Conservation (phyloP, 306 rosid genomes). For the Rosa multiflora region DNA sequence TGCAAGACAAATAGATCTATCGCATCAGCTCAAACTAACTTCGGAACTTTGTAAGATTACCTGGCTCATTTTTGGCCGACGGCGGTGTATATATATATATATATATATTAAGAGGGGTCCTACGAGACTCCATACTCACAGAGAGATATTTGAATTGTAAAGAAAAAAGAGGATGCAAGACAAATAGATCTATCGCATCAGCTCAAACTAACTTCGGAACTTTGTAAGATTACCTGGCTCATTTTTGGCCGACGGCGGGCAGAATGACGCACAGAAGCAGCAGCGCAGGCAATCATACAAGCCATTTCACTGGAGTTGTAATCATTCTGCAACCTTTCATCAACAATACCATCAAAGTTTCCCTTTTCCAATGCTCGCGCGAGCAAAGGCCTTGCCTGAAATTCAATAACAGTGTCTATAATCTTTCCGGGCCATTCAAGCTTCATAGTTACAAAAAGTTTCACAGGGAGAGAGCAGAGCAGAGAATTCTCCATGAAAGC, state of each 20-base stretch:
- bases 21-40: background rate
- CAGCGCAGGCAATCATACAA: slow-evolving; percentile 55
- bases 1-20: background rate
- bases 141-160: background rate
- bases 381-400: slow-evolving; percentile 74
- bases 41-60: slow-evolving; percentile 22
- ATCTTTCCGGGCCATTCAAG: background rate
- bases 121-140: background rate
- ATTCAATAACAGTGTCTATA: slow-evolving; percentile 15
- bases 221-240: slow-evolving; percentile 51
- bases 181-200: background rate
- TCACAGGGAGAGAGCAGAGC: background rate
- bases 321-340: slow-evolving; percentile 43
- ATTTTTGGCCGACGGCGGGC: slow-evolving; percentile 55
- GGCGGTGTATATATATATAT: slow-evolving; percentile 16
- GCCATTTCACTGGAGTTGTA: slow-evolving; percentile 47
- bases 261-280: slow-evolving; percentile 56
- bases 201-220: background rate
- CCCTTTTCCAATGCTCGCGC: slow-evolving; percentile 48
- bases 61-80: slow-evolving; percentile 67
- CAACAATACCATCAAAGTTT: slow-evolving; percentile 44
- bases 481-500: background rate
- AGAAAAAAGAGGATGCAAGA: background rate
- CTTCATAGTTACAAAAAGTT: background rate
- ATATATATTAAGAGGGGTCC: background rate